These are phyloP conservation scores for Colletotrichum tropicale DNA, from an alignment of 2,329 filamentous ascomycete genomes.

Conservation along the genomic window DNA sequence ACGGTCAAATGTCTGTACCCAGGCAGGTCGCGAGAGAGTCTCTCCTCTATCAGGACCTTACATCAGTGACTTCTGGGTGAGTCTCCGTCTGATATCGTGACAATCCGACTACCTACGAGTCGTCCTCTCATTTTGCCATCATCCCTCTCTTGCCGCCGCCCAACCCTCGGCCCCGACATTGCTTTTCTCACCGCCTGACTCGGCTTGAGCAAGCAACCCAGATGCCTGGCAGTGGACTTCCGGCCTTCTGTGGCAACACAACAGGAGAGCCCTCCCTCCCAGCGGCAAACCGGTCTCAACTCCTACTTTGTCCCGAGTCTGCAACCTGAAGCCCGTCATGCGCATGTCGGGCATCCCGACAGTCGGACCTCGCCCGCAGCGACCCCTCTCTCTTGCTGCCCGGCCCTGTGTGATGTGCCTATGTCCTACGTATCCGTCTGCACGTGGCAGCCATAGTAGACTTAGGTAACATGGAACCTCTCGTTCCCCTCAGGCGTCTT, in stretches of 20 bases:
- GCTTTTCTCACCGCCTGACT: constrained; percentile 18
- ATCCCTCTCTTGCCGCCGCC: neutral
- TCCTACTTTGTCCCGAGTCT: neutral
- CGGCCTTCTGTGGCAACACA: constrained; percentile 8
- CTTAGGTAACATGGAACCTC: neutral
- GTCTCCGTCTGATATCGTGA: neutral
- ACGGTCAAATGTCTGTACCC: neutral
- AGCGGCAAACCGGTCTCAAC: constrained; percentile 7
- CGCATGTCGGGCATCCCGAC: constrained; percentile 15
- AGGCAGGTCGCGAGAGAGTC: neutral
- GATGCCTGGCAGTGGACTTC: constrained; percentile 18
- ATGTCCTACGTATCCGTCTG: neutral
- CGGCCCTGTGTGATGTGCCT: neutral
- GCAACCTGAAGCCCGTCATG: neutral
- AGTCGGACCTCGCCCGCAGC: neutral
- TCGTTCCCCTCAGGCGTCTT: neutral
- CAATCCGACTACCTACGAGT: neutral
- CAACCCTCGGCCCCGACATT: neutral
- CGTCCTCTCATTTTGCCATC: neutral
- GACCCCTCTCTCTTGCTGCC: neutral
- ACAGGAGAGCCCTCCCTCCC: constrained; percentile 14
- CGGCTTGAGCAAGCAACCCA: constrained; percentile 8
- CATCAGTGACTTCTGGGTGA: neutral
- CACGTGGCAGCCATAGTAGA: neutral
- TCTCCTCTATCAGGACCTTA: neutral